A percentile compares a stretch with the other conserved stretches of the same genome.
phyloP scores from a whole-genome alignment of 768 basidiomycete species.

The Mycena maculata region DNA sequence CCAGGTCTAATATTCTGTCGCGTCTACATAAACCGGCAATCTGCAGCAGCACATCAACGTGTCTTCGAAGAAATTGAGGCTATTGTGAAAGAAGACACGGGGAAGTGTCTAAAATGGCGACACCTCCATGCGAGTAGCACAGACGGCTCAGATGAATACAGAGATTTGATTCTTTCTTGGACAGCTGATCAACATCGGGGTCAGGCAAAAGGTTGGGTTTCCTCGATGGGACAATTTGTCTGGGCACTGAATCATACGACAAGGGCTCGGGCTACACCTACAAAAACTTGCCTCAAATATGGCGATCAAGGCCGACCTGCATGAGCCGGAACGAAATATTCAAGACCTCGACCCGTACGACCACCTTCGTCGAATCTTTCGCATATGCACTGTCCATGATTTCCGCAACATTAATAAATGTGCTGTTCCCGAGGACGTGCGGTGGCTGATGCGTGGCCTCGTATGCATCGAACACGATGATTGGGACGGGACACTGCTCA shows the following conservation, averaged over 20 bases:
- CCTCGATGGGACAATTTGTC: background rate
- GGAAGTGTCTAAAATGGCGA: background rate
- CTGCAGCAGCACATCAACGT: background rate
- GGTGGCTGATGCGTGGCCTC: background rate
- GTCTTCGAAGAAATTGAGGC: background rate
- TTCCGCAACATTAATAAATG: background rate
- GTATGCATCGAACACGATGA: background rate
- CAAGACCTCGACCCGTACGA: background rate
- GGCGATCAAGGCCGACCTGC: background rate
- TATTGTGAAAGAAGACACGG: background rate
- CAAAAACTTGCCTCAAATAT: background rate
- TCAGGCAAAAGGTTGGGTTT: conserved; percentile 1
- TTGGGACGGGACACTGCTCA: background rate
- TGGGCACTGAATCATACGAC: background rate
- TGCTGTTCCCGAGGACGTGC: background rate
- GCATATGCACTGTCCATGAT: background rate
- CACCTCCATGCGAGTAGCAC: background rate
- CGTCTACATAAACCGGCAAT: background rate
- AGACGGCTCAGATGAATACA: background rate
- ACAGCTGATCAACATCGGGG: background rate
- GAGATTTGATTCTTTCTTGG: conserved; percentile 1
- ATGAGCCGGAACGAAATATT: background rate
- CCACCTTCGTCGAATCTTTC: background rate
- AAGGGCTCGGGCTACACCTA: background rate
- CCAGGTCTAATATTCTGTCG: background rate